Evolutionary conservation across 2,329 filamentous ascomycete species (phyloP).

Genomic region (Emmonsiellopsis sp.): DNA sequence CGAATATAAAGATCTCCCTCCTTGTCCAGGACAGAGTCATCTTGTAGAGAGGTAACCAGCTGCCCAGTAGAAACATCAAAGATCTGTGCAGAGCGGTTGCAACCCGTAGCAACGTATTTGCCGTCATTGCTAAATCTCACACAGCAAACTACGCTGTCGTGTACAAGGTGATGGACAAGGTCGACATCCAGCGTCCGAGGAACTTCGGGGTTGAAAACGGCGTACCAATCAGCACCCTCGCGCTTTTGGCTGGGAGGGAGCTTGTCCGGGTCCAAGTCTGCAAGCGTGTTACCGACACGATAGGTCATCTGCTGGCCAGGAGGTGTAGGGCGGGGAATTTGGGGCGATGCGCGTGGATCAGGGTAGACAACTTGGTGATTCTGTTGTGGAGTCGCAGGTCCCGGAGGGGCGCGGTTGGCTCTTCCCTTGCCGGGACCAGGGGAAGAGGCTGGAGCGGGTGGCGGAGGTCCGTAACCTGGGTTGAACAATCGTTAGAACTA

Average conservation of each 20-base stretch:
- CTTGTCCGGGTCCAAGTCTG: conserved; percentile 78
- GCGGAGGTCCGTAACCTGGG: conserved; percentile 67
- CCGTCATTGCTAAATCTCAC: conserved; percentile 94
- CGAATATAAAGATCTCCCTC: conserved; percentile 92
- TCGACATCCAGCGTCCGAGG: conserved; percentile 87
- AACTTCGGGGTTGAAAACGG: conserved; percentile 88
- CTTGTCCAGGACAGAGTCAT: conserved; percentile 68
- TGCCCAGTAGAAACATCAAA: conserved; percentile 84
- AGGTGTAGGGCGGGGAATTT: conserved; percentile 75
- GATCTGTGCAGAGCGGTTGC: conserved; percentile 98
- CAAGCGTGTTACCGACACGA: conserved; percentile 60
- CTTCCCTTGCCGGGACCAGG: conserved; percentile 73
- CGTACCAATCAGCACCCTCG: conserved; percentile 86
- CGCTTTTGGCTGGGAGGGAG: conserved; percentile 82
- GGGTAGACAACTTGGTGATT: conserved; percentile 80
- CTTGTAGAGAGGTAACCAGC: conserved; percentile 82
- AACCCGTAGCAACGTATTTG: conserved; percentile 91
- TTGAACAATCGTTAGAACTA: conserved; percentile 5
- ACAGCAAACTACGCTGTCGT: conserved; percentile 96
- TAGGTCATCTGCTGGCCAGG: conserved; percentile 41
- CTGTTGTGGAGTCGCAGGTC: conserved; percentile 82
- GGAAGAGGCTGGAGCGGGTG: conserved; percentile 74
- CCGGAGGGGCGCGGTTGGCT: conserved; percentile 52
- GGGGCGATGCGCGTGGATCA: conserved; percentile 71
- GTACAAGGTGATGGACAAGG: conserved; percentile 80